These are phyloP conservation scores for Soucietia sequanensis DNA, from an alignment of 805 yeast genomes.

Conservation along the genomic window DNA sequence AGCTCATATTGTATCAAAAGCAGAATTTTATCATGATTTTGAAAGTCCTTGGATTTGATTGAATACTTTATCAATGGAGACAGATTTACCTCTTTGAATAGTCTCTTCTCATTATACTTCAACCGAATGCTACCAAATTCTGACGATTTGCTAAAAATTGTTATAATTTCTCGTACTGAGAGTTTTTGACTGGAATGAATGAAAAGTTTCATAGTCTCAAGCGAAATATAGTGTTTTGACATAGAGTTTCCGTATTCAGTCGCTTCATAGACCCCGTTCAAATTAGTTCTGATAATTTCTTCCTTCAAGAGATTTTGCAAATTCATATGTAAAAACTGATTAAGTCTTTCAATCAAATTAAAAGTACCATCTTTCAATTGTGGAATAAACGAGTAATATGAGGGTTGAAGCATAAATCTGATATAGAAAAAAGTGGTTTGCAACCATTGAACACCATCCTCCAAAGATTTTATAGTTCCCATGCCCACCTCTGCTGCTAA, in stretches of 20 bases:
- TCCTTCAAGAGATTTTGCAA: too few relatives aligned
- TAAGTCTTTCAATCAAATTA: constrained; percentile 24
- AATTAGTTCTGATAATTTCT: too few relatives aligned
- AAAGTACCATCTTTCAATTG: not conserved
- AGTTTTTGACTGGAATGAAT: constrained; percentile 15
- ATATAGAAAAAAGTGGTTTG: constrained; percentile 49
- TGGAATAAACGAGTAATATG: constrained; percentile 25
- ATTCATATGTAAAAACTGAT: constrained; percentile 27
- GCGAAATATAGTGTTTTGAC: constrained; percentile 47
- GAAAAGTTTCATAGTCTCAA: constrained; percentile 41
- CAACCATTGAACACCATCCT: constrained; percentile 47
- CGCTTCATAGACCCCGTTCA: constrained; percentile 17
- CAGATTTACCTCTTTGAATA: constrained; percentile 43
- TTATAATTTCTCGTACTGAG: constrained; percentile 16
- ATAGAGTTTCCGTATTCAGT: constrained; percentile 47
- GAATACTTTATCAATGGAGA: constrained; percentile 40
- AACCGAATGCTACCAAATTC: constrained; percentile 44
- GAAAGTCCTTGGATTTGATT: constrained; percentile 23
- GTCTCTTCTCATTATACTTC: constrained; percentile 43
- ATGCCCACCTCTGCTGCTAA: constrained; percentile 18
- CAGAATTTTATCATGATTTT: constrained; percentile 35
- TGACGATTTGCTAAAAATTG: constrained; percentile 28
- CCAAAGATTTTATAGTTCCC: constrained; percentile 33
- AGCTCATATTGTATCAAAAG: constrained; percentile 49
- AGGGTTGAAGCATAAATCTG: constrained; percentile 39